Conservation (phyloP, 1,139 yeast genomes). For the Candida tunisiensis region DNA sequence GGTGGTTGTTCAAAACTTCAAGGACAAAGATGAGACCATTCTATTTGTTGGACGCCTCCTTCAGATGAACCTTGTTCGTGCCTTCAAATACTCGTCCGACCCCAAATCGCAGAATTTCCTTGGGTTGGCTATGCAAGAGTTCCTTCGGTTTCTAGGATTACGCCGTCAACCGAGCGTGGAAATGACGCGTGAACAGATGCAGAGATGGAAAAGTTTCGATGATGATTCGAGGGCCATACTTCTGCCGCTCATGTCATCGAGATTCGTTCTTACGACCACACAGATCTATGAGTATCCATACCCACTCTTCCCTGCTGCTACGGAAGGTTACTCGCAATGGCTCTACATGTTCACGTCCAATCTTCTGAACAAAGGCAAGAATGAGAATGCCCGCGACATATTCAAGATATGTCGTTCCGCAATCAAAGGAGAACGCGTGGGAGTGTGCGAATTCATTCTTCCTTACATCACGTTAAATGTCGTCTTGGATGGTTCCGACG, state of each 20-base stretch:
- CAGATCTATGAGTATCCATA: conserved; percentile 19
- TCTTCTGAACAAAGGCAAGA: conserved; percentile 30
- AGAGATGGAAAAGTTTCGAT: conserved; percentile 45
- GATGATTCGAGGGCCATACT: conserved; percentile 60
- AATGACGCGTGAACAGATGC: conserved; percentile 2
- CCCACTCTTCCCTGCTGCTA: conserved; percentile 35
- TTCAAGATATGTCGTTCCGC: conserved; percentile 53
- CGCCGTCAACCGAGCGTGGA: conserved; percentile 12
- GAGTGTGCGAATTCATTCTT: conserved; percentile 47
- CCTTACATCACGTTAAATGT: conserved; percentile 67
- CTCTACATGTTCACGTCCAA: conserved; percentile 51
- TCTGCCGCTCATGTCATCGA: conserved; percentile 58
- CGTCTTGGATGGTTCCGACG: conserved; percentile 33
- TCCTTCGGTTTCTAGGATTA: conserved; percentile 47
- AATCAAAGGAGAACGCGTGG: conserved; percentile 33
- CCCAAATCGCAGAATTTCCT: conserved; percentile 73
- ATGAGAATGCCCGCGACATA: conserved; percentile 30
- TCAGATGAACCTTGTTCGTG: conserved; percentile 53
- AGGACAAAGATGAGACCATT: conserved; percentile 43
- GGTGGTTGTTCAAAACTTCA: conserved; percentile 40
- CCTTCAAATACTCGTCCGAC: conserved; percentile 81
- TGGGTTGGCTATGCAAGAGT: conserved; percentile 84
- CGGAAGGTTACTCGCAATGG: conserved; percentile 39
- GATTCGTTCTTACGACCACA: conserved; percentile 40
- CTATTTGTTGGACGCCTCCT: conserved; percentile 50